phyloP scores from a whole-genome alignment of 495 filamentous ascomycete genomes.

The Aspergillus incahuasiensis region DNA sequence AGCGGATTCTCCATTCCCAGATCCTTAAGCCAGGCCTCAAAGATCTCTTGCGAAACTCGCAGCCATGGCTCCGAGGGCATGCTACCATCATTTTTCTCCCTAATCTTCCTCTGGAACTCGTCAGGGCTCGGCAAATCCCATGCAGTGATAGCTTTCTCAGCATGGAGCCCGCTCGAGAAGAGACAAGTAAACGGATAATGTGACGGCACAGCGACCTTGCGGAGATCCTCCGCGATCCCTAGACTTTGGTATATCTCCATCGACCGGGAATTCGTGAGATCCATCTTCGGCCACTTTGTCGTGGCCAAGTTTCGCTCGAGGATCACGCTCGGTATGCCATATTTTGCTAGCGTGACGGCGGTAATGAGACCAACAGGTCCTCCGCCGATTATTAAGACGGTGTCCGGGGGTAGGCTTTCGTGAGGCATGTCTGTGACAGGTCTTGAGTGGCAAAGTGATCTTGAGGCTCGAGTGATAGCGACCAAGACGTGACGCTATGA shows the following conservation, averaged over 20 bases:
- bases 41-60: constrained; percentile 19
- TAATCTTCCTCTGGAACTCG: background rate
- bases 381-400: background rate
- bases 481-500: no score
- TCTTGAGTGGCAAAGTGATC: no score
- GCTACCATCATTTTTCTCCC: constrained; percentile 12
- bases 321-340: constrained; percentile 25
- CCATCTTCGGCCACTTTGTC: constrained; percentile 26
- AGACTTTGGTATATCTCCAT: constrained; percentile 16
- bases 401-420: no score
- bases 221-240: constrained; percentile 12
- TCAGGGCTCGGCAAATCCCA: background rate
- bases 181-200: background rate
- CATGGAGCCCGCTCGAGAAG: background rate
- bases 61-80: constrained; percentile 11
- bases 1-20: background rate
- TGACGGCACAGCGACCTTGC: background rate
- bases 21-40: constrained; percentile 22
- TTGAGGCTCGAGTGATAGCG: no score
- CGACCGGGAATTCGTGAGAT: constrained; percentile 9
- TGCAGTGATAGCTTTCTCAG: no score
- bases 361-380: constrained; percentile 50
- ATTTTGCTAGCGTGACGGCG: constrained; percentile 21
- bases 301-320: constrained; percentile 65
- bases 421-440: no score